phyloP scores from a whole-genome alignment of 2,329 filamentous ascomycete species.

The Rutstroemia sp. region DNA sequence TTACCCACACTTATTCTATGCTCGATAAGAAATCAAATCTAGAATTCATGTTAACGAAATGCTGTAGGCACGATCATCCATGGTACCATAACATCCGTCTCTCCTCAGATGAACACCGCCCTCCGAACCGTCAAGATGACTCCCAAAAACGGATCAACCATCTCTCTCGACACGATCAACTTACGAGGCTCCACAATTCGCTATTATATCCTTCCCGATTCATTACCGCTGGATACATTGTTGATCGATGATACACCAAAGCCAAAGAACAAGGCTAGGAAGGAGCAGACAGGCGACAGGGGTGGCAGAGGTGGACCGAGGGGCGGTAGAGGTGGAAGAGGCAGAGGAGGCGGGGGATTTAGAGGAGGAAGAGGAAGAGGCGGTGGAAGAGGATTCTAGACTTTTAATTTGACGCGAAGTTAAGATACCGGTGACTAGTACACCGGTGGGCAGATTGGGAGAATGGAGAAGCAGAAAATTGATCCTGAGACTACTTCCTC shows the following conservation, averaged over 20 bases:
- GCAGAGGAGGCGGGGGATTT: slow-evolving; percentile 46
- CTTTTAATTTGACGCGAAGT: no score
- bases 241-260: slow-evolving; percentile 95
- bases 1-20: not conserved
- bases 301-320: slow-evolving; percentile 37
- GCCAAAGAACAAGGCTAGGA: slow-evolving; percentile 98
- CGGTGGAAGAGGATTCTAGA: slow-evolving; percentile 33
- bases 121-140: slow-evolving; percentile 98
- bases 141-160: slow-evolving; percentile 74
- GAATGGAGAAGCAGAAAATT: no score
- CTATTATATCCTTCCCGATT: slow-evolving; percentile 95
- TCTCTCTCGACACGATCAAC: slow-evolving; percentile 91
- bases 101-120: slow-evolving; percentile 97
- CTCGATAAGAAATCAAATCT: not conserved
- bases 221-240: slow-evolving; percentile 86
- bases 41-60: not conserved
- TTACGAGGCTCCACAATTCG: slow-evolving; percentile 93
- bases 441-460: not conserved
- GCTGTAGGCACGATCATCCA: slow-evolving; percentile 83
- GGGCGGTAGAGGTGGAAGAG: slow-evolving; percentile 44
- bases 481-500: no score
- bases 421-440: not conserved
- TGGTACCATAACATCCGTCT: slow-evolving; percentile 93
- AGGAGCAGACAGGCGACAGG: slow-evolving; percentile 60
- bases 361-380: slow-evolving; percentile 46